Percentiles rank a stretch among this genome's conserved stretches.
Conservation (phyloP, 2,329 filamentous ascomycete species). For the Claviceps quebecensis region DNA sequence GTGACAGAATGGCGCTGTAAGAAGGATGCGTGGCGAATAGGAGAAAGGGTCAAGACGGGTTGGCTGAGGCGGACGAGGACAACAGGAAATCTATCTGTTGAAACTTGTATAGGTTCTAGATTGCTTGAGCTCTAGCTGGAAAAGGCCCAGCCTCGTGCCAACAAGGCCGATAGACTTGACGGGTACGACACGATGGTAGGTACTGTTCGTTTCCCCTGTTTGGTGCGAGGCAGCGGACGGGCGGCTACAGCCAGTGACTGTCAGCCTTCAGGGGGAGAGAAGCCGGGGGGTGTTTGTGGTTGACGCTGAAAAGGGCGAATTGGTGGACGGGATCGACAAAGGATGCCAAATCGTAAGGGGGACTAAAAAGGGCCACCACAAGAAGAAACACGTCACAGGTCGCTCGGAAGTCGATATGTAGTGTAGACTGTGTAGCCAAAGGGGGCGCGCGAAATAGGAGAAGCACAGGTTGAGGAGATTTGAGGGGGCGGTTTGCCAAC, state of each 20-base stretch:
- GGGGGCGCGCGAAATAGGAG: neutral
- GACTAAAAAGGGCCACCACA: neutral
- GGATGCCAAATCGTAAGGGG: neutral
- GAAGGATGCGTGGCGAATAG: neutral
- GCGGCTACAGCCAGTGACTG: constrained; percentile 2
- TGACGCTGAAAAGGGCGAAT: neutral
- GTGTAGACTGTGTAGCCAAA: neutral
- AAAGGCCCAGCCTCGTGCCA: constrained; percentile 3
- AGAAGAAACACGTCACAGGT: neutral
- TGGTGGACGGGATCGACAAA: constrained; percentile 1
- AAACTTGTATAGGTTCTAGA: neutral
- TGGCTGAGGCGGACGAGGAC: neutral
- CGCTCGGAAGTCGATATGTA: neutral
- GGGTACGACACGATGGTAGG: neutral
- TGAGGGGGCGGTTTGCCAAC: neutral
- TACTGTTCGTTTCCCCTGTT: neutral
- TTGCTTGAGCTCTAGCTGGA: neutral
- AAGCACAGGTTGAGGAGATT: neutral
- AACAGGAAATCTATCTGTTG: neutral
- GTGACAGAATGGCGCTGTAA: neutral
- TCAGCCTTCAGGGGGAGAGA: neutral
- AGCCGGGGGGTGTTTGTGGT: neutral
- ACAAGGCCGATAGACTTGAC: neutral
- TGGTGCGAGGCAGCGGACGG: constrained; percentile 2
- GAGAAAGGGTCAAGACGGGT: neutral